Percentiles rank a stretch among this genome's conserved stretches.
Evolutionary conservation across 805 yeast species (phyloP).

Genomic region (Myxozyma melibiosi): DNA sequence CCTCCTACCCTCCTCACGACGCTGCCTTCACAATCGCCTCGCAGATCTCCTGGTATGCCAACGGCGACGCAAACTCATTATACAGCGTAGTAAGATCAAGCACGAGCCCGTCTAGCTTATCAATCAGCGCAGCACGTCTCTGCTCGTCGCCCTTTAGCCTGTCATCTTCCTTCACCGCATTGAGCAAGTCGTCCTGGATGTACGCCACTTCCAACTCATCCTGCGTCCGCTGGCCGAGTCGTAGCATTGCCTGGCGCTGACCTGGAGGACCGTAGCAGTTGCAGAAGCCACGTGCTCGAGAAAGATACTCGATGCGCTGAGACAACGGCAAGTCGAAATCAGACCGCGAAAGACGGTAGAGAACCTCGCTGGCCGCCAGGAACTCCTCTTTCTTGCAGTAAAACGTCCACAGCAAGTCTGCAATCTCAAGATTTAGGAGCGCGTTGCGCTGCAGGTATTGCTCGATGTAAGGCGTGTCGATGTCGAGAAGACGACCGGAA

Average conservation of each 20-base stretch:
- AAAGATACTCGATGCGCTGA: constrained; percentile 81
- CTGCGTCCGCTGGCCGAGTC: constrained; percentile 66
- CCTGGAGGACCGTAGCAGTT: constrained; percentile 79
- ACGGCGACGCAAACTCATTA: constrained; percentile 83
- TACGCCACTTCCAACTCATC: constrained; percentile 85
- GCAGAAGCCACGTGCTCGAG: constrained; percentile 91
- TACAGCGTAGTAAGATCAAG: constrained; percentile 75
- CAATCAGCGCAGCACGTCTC: constrained; percentile 54
- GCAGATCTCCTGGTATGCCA: constrained; percentile 83
- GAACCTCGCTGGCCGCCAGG: constrained; percentile 79
- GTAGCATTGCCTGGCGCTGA: constrained; percentile 73
- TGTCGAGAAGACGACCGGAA: constrained; percentile 72
- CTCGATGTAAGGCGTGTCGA: constrained; percentile 79
- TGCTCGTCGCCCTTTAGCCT: constrained; percentile 43
- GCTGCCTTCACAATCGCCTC: constrained; percentile 77
- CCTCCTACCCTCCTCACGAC: constrained; percentile 51
- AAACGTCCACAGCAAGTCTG: constrained; percentile 85
- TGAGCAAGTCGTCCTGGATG: constrained; percentile 68
- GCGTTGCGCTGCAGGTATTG: constrained; percentile 63
- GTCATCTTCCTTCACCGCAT: constrained; percentile 46
- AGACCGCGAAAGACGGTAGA: constrained; percentile 72
- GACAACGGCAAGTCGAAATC: constrained; percentile 60
- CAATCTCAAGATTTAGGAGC: constrained; percentile 63
- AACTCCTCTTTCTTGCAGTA: constrained; percentile 80
- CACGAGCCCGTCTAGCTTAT: constrained; percentile 63